These are phyloP conservation scores for Trichoderma atroviride DNA, from an alignment of 2,329 filamentous ascomycete genomes.

Conservation along the genomic window DNA sequence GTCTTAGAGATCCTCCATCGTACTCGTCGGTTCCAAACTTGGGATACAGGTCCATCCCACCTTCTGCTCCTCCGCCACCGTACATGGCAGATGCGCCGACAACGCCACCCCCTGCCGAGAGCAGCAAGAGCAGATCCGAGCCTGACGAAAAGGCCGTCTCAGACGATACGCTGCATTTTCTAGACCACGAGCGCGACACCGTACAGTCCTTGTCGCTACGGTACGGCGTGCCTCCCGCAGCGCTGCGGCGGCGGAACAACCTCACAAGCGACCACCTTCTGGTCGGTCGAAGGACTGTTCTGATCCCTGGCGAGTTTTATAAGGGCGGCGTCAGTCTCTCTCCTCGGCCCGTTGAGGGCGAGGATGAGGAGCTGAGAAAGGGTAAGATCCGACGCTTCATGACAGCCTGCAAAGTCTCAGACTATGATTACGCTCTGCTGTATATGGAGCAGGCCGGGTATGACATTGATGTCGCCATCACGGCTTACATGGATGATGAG, in stretches of 20 bases:
- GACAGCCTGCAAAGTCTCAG: slow-evolving; percentile 74
- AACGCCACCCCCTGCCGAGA: slow-evolving; percentile 15
- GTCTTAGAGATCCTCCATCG: slow-evolving; percentile 68
- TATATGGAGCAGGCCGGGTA: slow-evolving; percentile 73
- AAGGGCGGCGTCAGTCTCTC: slow-evolving; percentile 68
- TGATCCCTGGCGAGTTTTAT: slow-evolving; percentile 73
- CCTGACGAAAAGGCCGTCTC: slow-evolving; percentile 42
- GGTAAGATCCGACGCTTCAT: slow-evolving; percentile 74
- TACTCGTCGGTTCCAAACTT: slow-evolving; percentile 53
- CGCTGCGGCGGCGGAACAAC: slow-evolving; percentile 67
- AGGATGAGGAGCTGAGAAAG: slow-evolving; percentile 73
- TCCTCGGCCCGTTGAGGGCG: slow-evolving; percentile 70
- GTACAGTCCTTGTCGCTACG: slow-evolving; percentile 69
- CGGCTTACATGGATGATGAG: slow-evolving; percentile 70
- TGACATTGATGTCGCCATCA: slow-evolving; percentile 65
- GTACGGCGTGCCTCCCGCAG: slow-evolving; percentile 67
- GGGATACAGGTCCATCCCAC: slow-evolving; percentile 31
- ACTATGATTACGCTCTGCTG: slow-evolving; percentile 74
- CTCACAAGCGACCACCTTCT: slow-evolving; percentile 73
- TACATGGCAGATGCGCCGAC: slow-evolving; percentile 36
- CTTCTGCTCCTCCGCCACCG: slow-evolving; percentile 43
- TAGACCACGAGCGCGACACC: slow-evolving; percentile 69
- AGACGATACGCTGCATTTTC: slow-evolving; percentile 74
- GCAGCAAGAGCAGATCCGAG: slow-evolving; percentile 34
- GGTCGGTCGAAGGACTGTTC: slow-evolving; percentile 65